Percentiles rank a stretch among this genome's conserved stretches.
Conservation (phyloP, 495 filamentous ascomycete genomes). For the Penicillium parvum region DNA sequence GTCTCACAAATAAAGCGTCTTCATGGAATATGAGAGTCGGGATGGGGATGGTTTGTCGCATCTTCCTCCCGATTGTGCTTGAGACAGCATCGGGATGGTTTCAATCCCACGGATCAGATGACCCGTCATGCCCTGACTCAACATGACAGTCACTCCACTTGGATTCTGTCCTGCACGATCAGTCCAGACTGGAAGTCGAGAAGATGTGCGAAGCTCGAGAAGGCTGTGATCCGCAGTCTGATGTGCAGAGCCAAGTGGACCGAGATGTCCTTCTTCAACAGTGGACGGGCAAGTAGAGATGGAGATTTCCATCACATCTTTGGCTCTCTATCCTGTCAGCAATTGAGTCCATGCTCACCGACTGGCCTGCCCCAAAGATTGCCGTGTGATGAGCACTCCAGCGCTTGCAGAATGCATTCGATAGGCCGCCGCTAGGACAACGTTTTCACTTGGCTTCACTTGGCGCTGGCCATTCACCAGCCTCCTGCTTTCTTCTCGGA, state of each 20-base stretch:
- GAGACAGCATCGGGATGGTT: conserved; percentile 11
- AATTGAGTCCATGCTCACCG: conserved; percentile 9
- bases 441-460: conserved; percentile 12
- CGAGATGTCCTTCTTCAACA: neutral
- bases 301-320: neutral
- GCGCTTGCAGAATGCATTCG: conserved; percentile 33
- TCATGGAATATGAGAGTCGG: no score
- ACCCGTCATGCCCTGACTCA: conserved; percentile 10
- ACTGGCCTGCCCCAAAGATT: conserved; percentile 2
- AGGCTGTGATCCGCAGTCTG: conserved; percentile 3
- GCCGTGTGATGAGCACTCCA: conserved; percentile 24
- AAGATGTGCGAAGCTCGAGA: neutral
- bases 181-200: neutral
- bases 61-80: conserved; percentile 1
- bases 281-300: conserved; percentile 1
- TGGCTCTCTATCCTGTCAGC: no score
- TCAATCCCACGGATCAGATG: conserved; percentile 16
- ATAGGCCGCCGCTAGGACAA: conserved; percentile 22
- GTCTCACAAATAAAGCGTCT: no score
- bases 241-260: conserved; percentile 11
- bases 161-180: neutral
- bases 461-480: conserved; percentile 14
- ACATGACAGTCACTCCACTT: no score
- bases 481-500: neutral
- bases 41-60: neutral